These are phyloP conservation scores for Mycena alexandri DNA, from an alignment of 768 basidiomycete species.

Conservation along the genomic window DNA sequence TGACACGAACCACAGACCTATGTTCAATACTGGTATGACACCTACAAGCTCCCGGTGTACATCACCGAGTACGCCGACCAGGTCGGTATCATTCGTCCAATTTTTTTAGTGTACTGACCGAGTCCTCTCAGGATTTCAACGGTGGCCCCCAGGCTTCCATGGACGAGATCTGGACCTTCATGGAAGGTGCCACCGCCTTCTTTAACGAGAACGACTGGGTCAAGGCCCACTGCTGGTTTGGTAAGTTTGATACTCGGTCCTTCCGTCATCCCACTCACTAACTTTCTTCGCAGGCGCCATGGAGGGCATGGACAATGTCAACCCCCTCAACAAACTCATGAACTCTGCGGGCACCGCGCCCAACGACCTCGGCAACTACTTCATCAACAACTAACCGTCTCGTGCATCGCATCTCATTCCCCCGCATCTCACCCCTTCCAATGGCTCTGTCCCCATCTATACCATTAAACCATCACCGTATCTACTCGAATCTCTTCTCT, in stretches of 20 bases:
- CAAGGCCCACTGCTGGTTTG: constrained; percentile 67
- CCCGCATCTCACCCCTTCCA: constrained; percentile 1
- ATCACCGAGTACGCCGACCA: constrained; percentile 79
- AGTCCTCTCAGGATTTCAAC: constrained; percentile 63
- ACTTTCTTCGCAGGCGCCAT: constrained; percentile 29
- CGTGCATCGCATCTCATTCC: constrained; percentile 7
- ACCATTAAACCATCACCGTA: constrained; percentile 23
- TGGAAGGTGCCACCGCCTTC: constrained; percentile 56
- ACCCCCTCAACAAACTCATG: constrained; percentile 67
- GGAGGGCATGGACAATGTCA: constrained; percentile 67
- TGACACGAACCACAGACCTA: constrained; percentile 21
- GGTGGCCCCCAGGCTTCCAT: constrained; percentile 56
- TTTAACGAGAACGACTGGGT: constrained; percentile 61
- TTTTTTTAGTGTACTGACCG: not conserved
- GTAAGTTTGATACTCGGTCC: constrained; percentile 52
- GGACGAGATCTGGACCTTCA: constrained; percentile 62
- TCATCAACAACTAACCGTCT: constrained; percentile 35
- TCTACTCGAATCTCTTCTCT: constrained; percentile 3
- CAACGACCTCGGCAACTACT: constrained; percentile 54
- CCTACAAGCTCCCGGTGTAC: constrained; percentile 44
- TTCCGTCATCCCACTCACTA: not conserved
- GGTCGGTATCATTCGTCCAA: constrained; percentile 46
- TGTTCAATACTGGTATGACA: constrained; percentile 48
- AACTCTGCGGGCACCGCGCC: constrained; percentile 54
- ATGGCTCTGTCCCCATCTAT: constrained; percentile 29